Percentiles rank a stretch among this genome's conserved stretches.
Conservation (phyloP, 495 filamentous ascomycete genomes). For the Immersiella caudata region DNA sequence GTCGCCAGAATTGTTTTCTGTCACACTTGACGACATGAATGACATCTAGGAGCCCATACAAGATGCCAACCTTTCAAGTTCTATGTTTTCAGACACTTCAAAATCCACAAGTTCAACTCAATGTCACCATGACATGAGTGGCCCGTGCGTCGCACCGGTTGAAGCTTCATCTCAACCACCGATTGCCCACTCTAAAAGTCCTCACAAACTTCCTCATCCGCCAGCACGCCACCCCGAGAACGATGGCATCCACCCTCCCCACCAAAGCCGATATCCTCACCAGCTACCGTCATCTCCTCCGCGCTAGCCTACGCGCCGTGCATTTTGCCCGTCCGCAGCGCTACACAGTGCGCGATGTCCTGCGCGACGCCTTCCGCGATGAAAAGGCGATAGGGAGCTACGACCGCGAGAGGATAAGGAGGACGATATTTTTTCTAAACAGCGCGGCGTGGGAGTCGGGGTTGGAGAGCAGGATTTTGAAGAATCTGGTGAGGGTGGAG, state of each 20-base stretch:
- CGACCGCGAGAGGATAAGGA: slow-evolving; percentile 61
- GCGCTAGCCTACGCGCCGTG: slow-evolving; percentile 72
- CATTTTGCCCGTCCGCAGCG: slow-evolving; percentile 79
- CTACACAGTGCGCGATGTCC: slow-evolving; percentile 61
- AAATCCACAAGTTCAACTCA: background rate
- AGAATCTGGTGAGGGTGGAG: slow-evolving; percentile 66
- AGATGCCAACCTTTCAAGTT: no score
- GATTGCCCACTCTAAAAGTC: background rate
- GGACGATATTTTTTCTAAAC: slow-evolving; percentile 77
- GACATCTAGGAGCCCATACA: no score
- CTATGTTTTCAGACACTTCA: no score
- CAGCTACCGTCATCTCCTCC: slow-evolving; percentile 81
- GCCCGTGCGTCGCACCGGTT: slow-evolving; percentile 1
- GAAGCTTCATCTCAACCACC: background rate
- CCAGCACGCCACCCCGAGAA: no score
- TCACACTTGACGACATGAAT: no score
- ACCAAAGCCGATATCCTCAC: slow-evolving; percentile 47
- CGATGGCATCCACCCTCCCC: slow-evolving; percentile 12
- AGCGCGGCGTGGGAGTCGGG: slow-evolving; percentile 66
- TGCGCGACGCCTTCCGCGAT: slow-evolving; percentile 74
- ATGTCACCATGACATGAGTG: background rate
- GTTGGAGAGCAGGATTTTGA: slow-evolving; percentile 79
- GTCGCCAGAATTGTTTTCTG: no score
- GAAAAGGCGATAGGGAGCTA: slow-evolving; percentile 52
- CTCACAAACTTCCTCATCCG: no score